phyloP scores from a whole-genome alignment of 805 yeast species.

The Kazachstania kunashirensis region DNA sequence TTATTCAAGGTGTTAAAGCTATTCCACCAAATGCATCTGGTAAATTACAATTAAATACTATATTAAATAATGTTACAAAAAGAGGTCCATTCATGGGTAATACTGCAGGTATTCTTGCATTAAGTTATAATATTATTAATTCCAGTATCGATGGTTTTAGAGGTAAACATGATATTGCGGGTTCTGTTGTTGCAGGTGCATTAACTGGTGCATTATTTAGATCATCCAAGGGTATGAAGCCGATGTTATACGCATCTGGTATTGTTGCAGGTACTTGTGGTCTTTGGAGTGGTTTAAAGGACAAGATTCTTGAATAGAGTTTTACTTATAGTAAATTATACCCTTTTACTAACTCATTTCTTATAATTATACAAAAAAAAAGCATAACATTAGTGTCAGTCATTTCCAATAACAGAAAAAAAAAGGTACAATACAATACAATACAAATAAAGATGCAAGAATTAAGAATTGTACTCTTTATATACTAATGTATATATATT shows the following conservation, averaged over 20 bases:
- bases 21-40: constrained; percentile 70
- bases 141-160: constrained; percentile 68
- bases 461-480: no score
- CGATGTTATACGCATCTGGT: constrained; percentile 79
- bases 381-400: no score
- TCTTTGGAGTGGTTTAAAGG: constrained; percentile 81
- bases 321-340: no score
- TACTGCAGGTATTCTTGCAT: constrained; percentile 87
- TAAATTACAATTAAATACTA: constrained; percentile 76
- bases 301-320: constrained; percentile 17
- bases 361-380: no score
- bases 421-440: no score
- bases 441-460: no score
- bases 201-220: constrained; percentile 86
- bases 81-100: constrained; percentile 96
- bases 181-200: constrained; percentile 84
- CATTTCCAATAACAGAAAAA: no score
- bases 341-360: no score
- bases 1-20: constrained; percentile 73
- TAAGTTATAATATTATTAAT: constrained; percentile 78
- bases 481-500: no score
- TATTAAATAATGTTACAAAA: constrained; percentile 84
- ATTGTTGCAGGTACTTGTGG: constrained; percentile 86
- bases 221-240: constrained; percentile 73
- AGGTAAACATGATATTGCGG: constrained; percentile 80